These are phyloP conservation scores for Eutypella sp. DNA, from an alignment of 2,329 filamentous ascomycete genomes.

Conservation along the genomic window DNA sequence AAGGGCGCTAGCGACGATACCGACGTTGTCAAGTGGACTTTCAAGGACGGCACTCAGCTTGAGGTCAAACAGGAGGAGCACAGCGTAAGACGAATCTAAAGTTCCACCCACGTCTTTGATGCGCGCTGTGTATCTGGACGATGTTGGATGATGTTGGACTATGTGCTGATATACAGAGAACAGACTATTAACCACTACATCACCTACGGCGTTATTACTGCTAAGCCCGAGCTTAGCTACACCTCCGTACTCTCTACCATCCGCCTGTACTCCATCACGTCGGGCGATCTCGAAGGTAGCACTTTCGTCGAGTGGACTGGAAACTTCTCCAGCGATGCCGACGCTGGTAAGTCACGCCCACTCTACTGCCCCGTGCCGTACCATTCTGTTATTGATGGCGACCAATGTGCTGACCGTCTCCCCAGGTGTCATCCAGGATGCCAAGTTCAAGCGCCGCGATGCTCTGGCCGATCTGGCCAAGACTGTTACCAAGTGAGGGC, in stretches of 20 bases:
- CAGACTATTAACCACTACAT: constrained; percentile 70
- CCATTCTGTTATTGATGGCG: background rate
- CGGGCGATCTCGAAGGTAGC: constrained; percentile 56
- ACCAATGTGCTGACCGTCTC: constrained; percentile 9
- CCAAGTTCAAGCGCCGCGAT: constrained; percentile 71
- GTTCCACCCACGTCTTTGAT: background rate
- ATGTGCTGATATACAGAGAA: no score
- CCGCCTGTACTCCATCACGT: constrained; percentile 61
- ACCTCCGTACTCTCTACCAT: constrained; percentile 63
- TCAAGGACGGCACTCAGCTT: constrained; percentile 63
- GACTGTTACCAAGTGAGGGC: constrained; percentile 33
- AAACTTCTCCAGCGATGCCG: constrained; percentile 66
- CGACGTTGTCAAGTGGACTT: constrained; percentile 64
- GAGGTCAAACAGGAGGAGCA: constrained; percentile 76
- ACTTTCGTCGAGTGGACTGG: constrained; percentile 67
- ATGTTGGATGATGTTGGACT: no score
- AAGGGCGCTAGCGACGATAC: constrained; percentile 60
- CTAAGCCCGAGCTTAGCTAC: constrained; percentile 61
- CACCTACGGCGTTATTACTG: constrained; percentile 67
- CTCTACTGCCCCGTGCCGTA: background rate
- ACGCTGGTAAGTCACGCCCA: constrained; percentile 49
- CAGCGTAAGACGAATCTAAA: constrained; percentile 43
- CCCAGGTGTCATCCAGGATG: constrained; percentile 65
- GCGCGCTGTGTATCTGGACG: no score
- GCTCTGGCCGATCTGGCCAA: constrained; percentile 62